phyloP scores from a whole-genome alignment of 2,329 filamentous ascomycete species.

The Cytospora mali region DNA sequence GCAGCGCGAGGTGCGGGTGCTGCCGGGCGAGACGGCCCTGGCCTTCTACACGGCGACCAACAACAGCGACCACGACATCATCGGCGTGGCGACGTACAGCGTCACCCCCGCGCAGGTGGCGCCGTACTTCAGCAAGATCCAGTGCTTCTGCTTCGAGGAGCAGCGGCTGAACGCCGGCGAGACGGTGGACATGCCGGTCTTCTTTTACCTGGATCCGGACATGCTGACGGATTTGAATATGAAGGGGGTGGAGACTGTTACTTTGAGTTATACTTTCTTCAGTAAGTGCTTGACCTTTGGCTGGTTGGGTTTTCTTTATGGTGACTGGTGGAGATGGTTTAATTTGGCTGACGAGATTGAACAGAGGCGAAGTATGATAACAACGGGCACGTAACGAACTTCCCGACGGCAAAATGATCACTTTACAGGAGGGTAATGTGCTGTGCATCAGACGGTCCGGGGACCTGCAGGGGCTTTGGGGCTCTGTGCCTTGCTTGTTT shows the following conservation, averaged over 20 bases:
- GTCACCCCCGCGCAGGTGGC: conserved; percentile 95
- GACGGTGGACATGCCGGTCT: conserved; percentile 99
- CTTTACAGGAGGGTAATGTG: neutral
- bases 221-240: conserved; percentile 90
- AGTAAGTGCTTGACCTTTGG: conserved; percentile 66
- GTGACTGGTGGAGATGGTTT: neutral
- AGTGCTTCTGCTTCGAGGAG: conserved; percentile 99
- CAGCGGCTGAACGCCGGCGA: conserved; percentile 93
- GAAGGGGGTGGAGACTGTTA: conserved; percentile 93
- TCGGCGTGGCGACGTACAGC: conserved; percentile 96
- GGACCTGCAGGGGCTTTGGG: neutral
- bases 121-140: conserved; percentile 98
- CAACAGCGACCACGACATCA: conserved; percentile 86
- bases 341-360: conserved; percentile 38
- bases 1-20: conserved; percentile 91
- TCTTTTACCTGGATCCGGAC: conserved; percentile 98
- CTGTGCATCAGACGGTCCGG: neutral
- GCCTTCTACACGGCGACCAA: conserved; percentile 99
- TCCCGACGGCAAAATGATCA: conserved; percentile 32
- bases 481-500: neutral
- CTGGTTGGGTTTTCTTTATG: neutral
- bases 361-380: conserved; percentile 83
- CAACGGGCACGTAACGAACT: conserved; percentile 65
- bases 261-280: conserved; percentile 96
- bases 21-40: conserved; percentile 93